Evolutionary conservation across 2,329 filamentous ascomycete species (phyloP).

Genomic region (Acarospora socialis): DNA sequence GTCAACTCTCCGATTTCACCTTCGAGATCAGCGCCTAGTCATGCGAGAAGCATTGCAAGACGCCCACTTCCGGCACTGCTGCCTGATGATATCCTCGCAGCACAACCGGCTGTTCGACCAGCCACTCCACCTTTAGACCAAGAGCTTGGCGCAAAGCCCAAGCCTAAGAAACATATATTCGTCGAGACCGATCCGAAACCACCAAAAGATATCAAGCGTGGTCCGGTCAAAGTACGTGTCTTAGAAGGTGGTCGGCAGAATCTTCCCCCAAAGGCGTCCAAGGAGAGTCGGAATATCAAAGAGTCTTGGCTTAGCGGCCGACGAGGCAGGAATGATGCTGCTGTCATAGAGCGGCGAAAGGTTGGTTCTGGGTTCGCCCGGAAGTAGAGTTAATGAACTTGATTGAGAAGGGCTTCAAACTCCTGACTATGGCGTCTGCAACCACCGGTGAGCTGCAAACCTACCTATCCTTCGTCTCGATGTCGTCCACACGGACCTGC

Average conservation of each 20-base stretch:
- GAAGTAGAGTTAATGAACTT: background rate
- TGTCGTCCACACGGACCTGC: too few species aligned
- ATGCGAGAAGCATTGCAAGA: too few species aligned
- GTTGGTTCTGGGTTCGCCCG: slow-evolving; percentile 7
- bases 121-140: slow-evolving; percentile 23
- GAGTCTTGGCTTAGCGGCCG: slow-evolving; percentile 29
- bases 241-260: slow-evolving; percentile 21
- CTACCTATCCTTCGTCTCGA: too few species aligned
- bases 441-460: too few species aligned
- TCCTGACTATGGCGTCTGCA: too few species aligned
- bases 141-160: slow-evolving; percentile 14
- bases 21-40: too few species aligned
- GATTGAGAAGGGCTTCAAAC: too few species aligned
- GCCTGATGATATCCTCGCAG: slow-evolving; percentile 36
- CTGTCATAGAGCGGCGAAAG: slow-evolving; percentile 6
- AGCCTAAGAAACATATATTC: slow-evolving; percentile 33
- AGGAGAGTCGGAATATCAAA: slow-evolving; percentile 23
- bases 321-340: slow-evolving; percentile 18
- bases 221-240: slow-evolving; percentile 35
- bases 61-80: slow-evolving; percentile 34
- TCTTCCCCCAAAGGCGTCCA: slow-evolving; percentile 31
- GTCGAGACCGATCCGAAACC: slow-evolving; percentile 33
- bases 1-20: too few species aligned
- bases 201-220: slow-evolving; percentile 36
- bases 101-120: slow-evolving; percentile 29